Evolutionary conservation across 331 rosid species (phyloP), one percentile per base, ranked within the genome.

Genomic region (Malus hybrid): DNA sequence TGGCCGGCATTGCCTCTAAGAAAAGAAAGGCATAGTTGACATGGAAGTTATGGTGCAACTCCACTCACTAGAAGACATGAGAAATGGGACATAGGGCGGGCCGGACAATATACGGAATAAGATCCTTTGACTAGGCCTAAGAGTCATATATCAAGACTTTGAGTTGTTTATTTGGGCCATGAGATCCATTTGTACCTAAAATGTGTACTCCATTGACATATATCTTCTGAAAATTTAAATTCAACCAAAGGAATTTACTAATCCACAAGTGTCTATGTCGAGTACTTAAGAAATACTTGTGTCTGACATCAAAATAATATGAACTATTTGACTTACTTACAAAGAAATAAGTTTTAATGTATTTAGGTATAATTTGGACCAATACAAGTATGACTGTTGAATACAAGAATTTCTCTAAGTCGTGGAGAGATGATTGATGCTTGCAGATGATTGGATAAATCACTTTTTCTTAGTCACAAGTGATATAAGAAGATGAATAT

Each of bases 21-120:
- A 60, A 2, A 0, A 12, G 6, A 19, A 2, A 48, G 8, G 67
- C 54, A 31, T 20, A 8, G 67, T 52, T 65, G 54, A 9, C 72
- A n/a, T 13, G 54, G 6, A 42, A 46, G 18, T n/a, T 0, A 9
- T 12, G 36, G 15, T 5, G 33, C 5, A 27, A 22, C 59, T 61
- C 61, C 64, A 48, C 22, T 74, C 77, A 63, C 61, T 48, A 46
- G 20, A 4, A n/a, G 71, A 74, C 33, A 63, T 18, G 27, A 28
- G 16, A 24, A 34, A 28, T 62, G 7, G 71, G 48, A 24, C 22
- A 27, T 6, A 12, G 29, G 28, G 36, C 57, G 78, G 78, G 69
- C 77, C 82, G 68, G 70, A 15, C 64, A 13, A 12, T 3, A 57
- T 13, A 0, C 8, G 72, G 65, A 75, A 14, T 9, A 65, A 5